A percentile compares a stretch with the other conserved stretches of the same genome.
Evolutionary conservation across 169 alveolate genomes (phyloP).

Genomic region (Eimeria sp.): DNA sequence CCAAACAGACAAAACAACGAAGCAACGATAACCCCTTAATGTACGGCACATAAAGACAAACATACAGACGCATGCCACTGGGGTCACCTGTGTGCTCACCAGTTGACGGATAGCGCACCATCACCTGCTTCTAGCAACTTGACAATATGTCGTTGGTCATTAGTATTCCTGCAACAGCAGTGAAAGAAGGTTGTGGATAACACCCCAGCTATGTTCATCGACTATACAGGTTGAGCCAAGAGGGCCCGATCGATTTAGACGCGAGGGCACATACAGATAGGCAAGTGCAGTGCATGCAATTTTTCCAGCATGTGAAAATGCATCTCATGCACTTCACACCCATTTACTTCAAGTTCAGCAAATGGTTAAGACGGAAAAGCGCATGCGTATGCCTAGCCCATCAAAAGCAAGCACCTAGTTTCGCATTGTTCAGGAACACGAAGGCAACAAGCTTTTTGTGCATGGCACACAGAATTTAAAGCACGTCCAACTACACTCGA

Average conservation of each 20-base stretch:
- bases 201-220: neutral
- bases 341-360: neutral
- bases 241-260: neutral
- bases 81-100: slow-evolving; percentile 7
- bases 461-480: neutral
- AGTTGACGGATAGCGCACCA: neutral
- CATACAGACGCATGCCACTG: neutral
- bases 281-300: neutral
- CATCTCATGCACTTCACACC: neutral
- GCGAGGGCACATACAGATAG: neutral
- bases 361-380: neutral
- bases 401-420: neutral
- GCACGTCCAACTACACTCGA: neutral
- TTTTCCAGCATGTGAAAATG: neutral
- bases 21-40: neutral
- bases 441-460: neutral
- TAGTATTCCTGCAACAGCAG: slow-evolving; percentile 11
- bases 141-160: neutral
- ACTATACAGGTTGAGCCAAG: neutral
- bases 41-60: neutral
- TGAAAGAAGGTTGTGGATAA: neutral
- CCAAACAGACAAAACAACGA: neutral
- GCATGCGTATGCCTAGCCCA: neutral
- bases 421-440: neutral
- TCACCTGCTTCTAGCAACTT: slow-evolving; percentile 13